Conservation (phyloP, 768 basidiomycete species). For the Agaricus blazei region DNA sequence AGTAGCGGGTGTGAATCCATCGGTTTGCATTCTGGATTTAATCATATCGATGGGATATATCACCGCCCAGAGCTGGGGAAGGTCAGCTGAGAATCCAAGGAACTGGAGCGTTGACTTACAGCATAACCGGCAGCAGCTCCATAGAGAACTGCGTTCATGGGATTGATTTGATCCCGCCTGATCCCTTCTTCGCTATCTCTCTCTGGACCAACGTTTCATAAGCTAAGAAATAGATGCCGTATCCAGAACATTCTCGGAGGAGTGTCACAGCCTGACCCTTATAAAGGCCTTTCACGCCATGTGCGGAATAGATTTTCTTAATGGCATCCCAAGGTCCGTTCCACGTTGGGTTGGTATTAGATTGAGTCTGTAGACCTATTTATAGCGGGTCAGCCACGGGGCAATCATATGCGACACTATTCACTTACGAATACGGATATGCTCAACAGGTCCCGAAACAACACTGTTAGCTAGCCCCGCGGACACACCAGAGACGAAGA, state of each 20-base stretch:
- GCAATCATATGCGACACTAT: conserved; percentile 1
- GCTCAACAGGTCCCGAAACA: conserved; percentile 95
- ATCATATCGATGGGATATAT: conserved; percentile 97
- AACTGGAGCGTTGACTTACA: conserved; percentile 37
- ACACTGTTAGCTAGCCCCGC: conserved; percentile 90
- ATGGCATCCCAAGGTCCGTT: conserved; percentile 85
- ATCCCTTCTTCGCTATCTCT: conserved; percentile 73
- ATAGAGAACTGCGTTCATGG: conserved; percentile 75
- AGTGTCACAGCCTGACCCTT: conserved; percentile 92
- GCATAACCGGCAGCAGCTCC: conserved; percentile 93
- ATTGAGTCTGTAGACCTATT: conserved; percentile 87
- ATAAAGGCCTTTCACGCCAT: conserved; percentile 83
- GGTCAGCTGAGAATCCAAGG: background rate
- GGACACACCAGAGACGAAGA: conserved; percentile 71
- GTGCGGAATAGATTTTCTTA: conserved; percentile 68
- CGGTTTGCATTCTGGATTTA: conserved; percentile 95
- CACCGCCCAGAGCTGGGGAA: conserved; percentile 71
- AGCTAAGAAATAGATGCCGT: conserved; percentile 84
- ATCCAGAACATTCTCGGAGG: conserved; percentile 75
- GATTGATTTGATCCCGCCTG: conserved; percentile 69
- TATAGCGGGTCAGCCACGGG: background rate
- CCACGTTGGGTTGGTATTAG: conserved; percentile 70
- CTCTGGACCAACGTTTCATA: conserved; percentile 92
- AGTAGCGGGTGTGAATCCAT: conserved; percentile 70
- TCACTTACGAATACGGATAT: conserved; percentile 87